Conservation (phyloP, 148 eudicot genomes). For the Agrostemma githago region DNA sequence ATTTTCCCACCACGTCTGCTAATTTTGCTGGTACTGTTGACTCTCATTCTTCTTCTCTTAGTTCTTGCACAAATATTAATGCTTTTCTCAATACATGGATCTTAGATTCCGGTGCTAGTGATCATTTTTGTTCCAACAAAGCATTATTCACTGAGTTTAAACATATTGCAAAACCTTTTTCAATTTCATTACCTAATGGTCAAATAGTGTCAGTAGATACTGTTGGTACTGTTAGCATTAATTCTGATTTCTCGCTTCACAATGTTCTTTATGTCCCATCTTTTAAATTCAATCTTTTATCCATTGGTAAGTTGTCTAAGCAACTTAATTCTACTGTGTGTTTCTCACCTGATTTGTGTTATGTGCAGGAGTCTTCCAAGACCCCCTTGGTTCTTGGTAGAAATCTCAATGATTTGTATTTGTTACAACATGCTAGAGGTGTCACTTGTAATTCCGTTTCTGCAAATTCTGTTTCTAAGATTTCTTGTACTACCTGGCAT, state of each 20-base stretch:
- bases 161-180: too few species aligned
- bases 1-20: neutral
- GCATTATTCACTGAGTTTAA: too few species aligned
- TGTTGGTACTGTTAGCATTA: neutral
- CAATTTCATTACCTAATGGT: neutral
- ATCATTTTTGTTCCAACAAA: neutral
- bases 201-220: neutral
- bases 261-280: neutral
- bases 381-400: neutral
- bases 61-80: neutral
- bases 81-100: neutral
- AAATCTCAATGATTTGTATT: too few species aligned
- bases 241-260: neutral
- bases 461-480: too few species aligned
- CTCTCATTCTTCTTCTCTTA: too few species aligned
- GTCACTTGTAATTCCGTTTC: too few species aligned
- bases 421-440: too few species aligned
- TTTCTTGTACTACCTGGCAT: too few species aligned
- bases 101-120: slow-evolving; percentile 2
- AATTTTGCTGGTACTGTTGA: neutral
- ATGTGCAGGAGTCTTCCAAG: neutral
- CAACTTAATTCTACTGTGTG: neutral
- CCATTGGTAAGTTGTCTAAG: neutral
- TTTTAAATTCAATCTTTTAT: neutral
- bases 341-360: neutral